phyloP scores from a whole-genome alignment of 805 yeast genomes.

The Helenozyma baotianmanensis region DNA sequence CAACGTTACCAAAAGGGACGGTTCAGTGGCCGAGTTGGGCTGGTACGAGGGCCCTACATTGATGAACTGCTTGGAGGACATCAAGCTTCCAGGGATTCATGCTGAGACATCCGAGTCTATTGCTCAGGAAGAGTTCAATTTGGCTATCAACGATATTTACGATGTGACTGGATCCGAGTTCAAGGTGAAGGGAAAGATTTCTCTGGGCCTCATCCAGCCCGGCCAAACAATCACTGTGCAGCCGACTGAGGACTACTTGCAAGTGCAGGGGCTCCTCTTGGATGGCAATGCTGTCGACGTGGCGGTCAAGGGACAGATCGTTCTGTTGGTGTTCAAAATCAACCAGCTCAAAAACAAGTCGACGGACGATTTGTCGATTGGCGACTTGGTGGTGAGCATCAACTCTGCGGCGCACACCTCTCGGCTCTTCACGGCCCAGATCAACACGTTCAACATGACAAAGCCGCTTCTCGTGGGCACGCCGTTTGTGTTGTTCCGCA shows the following conservation, averaged over 20 bases:
- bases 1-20: conserved; percentile 50
- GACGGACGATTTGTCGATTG: conserved; percentile 55
- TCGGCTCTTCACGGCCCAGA: conserved; percentile 22
- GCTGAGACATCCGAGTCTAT: conserved; percentile 7
- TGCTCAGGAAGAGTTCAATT: conserved; percentile 38
- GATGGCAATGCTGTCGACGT: conserved; percentile 44
- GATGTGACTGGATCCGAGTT: conserved; percentile 46
- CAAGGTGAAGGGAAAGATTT: conserved; percentile 58
- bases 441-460: conserved; percentile 40
- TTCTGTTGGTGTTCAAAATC: conserved; percentile 44
- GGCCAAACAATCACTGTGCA: conserved; percentile 60
- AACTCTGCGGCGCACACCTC: conserved; percentile 23
- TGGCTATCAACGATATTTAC: conserved; percentile 61
- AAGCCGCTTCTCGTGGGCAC: conserved; percentile 79
- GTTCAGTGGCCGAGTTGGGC: conserved; percentile 23
- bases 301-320: conserved; percentile 55
- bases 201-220: conserved; percentile 62
- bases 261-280: conserved; percentile 37
- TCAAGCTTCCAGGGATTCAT: conserved; percentile 8
- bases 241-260: conserved; percentile 46
- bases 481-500: conserved; percentile 71
- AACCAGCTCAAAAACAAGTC: conserved; percentile 46
- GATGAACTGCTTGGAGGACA: conserved; percentile 36
- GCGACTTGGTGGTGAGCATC: conserved; percentile 44
- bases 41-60: conserved; percentile 50